A percentile compares a stretch with the other conserved stretches of the same genome.
These are phyloP conservation scores for Jacaranda mimosifolia DNA, from an alignment of 257 asterid species.

Conservation along the genomic window DNA sequence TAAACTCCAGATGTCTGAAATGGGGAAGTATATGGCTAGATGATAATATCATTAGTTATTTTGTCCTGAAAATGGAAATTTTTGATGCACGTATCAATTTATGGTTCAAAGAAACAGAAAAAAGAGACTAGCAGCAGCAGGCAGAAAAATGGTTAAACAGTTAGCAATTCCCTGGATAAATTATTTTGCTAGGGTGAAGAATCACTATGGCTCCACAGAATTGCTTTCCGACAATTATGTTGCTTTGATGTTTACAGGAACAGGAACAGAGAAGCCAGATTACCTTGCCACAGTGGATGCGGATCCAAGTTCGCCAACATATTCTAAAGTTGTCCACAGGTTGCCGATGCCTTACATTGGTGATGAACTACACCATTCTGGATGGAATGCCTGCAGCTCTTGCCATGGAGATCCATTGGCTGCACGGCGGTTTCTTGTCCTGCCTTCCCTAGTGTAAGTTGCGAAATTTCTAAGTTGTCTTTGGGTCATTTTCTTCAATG, in stretches of 20 bases:
- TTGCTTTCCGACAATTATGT: not conserved
- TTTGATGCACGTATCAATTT: not conserved
- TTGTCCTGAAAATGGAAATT: not conserved
- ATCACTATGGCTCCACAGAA: not conserved
- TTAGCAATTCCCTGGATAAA: not conserved
- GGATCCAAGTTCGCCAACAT: constrained; percentile 88
- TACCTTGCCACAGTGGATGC: constrained; percentile 90
- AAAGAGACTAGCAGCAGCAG: not conserved
- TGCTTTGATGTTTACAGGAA: constrained; percentile 52
- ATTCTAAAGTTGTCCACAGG: constrained; percentile 84
- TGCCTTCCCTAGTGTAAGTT: constrained; percentile 86
- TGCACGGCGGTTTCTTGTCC: constrained; percentile 78
- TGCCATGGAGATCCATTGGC: constrained; percentile 85
- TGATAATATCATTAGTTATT: too few relatives aligned
- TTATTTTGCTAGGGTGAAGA: not conserved
- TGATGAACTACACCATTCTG: constrained; percentile 94
- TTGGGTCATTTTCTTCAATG: not conserved
- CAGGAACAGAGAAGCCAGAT: constrained; percentile 88
- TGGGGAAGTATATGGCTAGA: too few relatives aligned
- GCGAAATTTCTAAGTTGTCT: not conserved
- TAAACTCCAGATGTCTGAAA: too few relatives aligned
- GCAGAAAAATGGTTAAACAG: too few relatives aligned
- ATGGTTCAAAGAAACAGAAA: not conserved
- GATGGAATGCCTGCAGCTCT: constrained; percentile 99
- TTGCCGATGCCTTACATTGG: constrained; percentile 89